Conservation (phyloP, 805 yeast species). For the Yarrowia bubula region DNA sequence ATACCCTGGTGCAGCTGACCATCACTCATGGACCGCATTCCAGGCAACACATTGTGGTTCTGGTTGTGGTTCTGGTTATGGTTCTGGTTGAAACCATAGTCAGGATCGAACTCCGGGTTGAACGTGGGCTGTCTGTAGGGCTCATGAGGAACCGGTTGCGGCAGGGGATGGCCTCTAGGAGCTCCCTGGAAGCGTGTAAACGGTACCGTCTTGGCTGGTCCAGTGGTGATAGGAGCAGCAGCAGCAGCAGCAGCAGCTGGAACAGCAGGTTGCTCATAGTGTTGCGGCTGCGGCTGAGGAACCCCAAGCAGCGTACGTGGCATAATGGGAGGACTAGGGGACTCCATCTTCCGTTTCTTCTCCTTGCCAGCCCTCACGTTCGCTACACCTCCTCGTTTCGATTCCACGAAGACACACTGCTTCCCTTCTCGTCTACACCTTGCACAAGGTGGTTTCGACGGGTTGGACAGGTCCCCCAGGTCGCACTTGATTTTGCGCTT, state of each 20-base stretch:
- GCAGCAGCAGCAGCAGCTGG: background rate
- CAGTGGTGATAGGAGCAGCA: background rate
- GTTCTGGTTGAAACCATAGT: background rate
- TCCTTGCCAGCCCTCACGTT: conserved; percentile 41
- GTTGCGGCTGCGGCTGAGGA: background rate
- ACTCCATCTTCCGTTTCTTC: conserved; percentile 24
- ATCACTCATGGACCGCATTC: too few relatives aligned
- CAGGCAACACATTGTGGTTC: too few relatives aligned
- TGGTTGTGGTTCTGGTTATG: too few relatives aligned
- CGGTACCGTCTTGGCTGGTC: background rate
- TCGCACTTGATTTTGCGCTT: conserved; percentile 84
- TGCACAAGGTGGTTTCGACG: conserved; percentile 78
- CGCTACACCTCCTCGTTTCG: conserved; percentile 52
- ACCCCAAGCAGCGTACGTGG: background rate
- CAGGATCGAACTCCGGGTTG: background rate
- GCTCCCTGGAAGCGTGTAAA: conserved; percentile 2
- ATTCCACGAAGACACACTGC: conserved; percentile 71
- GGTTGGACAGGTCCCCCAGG: conserved; percentile 69
- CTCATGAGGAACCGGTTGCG: conserved; percentile 2
- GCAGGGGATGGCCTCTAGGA: conserved; percentile 1
- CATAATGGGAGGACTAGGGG: conserved; percentile 17
- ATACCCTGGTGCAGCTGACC: too few relatives aligned
- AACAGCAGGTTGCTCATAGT: background rate
- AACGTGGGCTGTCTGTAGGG: conserved; percentile 1
- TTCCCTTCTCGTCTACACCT: conserved; percentile 79